Evolutionary conservation across 176 grass and related monocot genomes (phyloP).

Genomic region (Juncus inflexus): DNA sequence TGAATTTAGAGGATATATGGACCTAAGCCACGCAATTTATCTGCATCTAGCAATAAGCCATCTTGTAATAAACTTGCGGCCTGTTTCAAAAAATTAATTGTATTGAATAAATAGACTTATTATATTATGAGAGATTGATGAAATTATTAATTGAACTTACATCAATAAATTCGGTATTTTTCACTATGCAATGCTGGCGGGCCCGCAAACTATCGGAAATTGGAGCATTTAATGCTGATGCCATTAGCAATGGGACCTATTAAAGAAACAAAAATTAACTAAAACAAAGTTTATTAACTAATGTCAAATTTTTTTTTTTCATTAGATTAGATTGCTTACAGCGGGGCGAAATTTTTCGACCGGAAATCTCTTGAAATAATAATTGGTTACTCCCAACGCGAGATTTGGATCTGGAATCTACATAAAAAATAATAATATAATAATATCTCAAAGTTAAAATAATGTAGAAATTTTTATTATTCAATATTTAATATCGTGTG

Average conservation of each 20-base stretch:
- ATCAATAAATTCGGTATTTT: constrained; percentile 99
- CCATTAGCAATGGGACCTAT: constrained; percentile 87
- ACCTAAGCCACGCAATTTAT: constrained; percentile 29
- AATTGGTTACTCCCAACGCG: constrained; percentile 71
- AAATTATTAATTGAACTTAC: constrained; percentile 31
- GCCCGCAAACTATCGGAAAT: constrained; percentile 56
- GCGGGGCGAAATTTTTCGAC: constrained; percentile 94
- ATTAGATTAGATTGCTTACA: constrained; percentile 35
- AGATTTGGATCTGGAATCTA: constrained; percentile 79
- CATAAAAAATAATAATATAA: not conserved
- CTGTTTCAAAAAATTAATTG: constrained; percentile 30
- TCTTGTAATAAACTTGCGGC: constrained; percentile 96
- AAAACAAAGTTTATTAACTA: not conserved
- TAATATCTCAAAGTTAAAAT: not conserved
- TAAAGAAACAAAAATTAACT: not conserved
- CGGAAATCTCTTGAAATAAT: constrained; percentile 84
- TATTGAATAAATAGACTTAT: no score
- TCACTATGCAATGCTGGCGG: constrained; percentile 68
- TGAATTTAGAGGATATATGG: no score
- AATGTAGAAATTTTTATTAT: not conserved
- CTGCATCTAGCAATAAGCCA: constrained; percentile 93
- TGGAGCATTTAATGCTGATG: constrained; percentile 74
- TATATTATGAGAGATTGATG: constrained; percentile 6
- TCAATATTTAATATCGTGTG: not conserved
- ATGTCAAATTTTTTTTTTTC: not conserved